phyloP scores from a whole-genome alignment of 495 filamentous ascomycete genomes.

The Opeltia flavorubescens region DNA sequence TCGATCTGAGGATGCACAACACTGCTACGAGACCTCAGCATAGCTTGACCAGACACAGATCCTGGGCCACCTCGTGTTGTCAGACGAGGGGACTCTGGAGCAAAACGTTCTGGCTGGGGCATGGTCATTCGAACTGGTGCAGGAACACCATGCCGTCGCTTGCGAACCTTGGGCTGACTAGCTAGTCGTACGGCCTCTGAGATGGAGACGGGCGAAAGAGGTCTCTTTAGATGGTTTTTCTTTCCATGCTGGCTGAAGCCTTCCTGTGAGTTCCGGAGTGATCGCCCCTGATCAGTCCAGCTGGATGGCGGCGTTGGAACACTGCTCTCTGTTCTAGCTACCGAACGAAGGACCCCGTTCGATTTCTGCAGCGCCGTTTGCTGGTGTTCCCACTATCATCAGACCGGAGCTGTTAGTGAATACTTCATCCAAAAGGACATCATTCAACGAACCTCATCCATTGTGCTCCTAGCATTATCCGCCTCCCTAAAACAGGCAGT shows the following conservation, averaged over 20 bases:
- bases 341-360: constrained; percentile 40
- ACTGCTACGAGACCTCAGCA: not conserved
- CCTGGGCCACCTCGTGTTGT: not conserved
- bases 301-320: too few species aligned
- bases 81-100: not conserved
- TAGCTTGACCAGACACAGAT: not conserved
- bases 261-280: too few species aligned
- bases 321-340: constrained; percentile 22
- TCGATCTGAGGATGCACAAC: not conserved
- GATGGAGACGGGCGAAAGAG: constrained; percentile 39
- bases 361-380: constrained; percentile 35
- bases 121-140: not conserved
- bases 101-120: not conserved
- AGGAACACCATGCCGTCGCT: constrained; percentile 6
- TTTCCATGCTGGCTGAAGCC: too few species aligned
- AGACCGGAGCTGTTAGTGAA: constrained; percentile 10
- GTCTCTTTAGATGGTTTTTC: not conserved
- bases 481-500: constrained; percentile 55
- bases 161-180: constrained; percentile 8
- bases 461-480: constrained; percentile 37
- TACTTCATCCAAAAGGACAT: constrained; percentile 2
- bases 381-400: constrained; percentile 33
- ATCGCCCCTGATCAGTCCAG: too few species aligned
- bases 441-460: constrained; percentile 41
- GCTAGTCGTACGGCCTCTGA: constrained; percentile 33